Conservation (phyloP, 2,329 filamentous ascomycete species). For the Pyricularia pennisetigena region DNA sequence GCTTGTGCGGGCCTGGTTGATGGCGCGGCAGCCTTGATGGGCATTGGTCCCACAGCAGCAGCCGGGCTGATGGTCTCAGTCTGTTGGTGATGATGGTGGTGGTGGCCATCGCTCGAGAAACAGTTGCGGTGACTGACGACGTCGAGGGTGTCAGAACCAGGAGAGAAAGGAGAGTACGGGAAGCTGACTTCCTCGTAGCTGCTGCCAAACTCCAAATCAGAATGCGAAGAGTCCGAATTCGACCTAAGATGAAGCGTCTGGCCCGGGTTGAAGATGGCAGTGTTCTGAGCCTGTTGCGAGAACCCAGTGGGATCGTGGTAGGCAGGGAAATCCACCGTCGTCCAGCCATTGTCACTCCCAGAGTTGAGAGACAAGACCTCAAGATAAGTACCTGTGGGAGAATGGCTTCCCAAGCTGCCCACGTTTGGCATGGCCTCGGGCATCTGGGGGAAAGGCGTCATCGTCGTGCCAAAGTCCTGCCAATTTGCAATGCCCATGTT, state of each 20-base stretch:
- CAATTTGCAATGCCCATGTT: conserved; percentile 59
- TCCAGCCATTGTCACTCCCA: conserved; percentile 83
- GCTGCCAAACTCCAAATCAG: conserved; percentile 56
- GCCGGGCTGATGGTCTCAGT: conserved; percentile 56
- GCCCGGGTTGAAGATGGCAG: conserved; percentile 81
- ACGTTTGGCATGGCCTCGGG: conserved; percentile 31
- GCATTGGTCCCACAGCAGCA: conserved; percentile 56
- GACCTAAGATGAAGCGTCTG: conserved; percentile 84
- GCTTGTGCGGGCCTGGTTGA: conserved; percentile 50
- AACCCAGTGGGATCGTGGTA: conserved; percentile 55
- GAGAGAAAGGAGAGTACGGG: conserved; percentile 72
- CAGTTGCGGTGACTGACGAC: conserved; percentile 51
- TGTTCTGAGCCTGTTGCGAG: conserved; percentile 37
- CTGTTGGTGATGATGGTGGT: conserved; percentile 25
- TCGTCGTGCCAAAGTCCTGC: conserved; percentile 68
- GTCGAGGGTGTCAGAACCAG: conserved; percentile 66
- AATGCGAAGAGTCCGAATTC: conserved; percentile 74
- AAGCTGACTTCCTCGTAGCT: conserved; percentile 77
- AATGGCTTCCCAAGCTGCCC: conserved; percentile 46
- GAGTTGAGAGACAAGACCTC: conserved; percentile 76
- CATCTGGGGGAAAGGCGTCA: conserved; percentile 24
- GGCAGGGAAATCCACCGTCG: conserved; percentile 65
- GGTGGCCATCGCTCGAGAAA: conserved; percentile 45
- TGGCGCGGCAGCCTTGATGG: conserved; percentile 54
- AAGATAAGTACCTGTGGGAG: conserved; percentile 69